These are phyloP conservation scores for Turnera subulata DNA, from an alignment of 345 rosid species.

Conservation along the genomic window DNA sequence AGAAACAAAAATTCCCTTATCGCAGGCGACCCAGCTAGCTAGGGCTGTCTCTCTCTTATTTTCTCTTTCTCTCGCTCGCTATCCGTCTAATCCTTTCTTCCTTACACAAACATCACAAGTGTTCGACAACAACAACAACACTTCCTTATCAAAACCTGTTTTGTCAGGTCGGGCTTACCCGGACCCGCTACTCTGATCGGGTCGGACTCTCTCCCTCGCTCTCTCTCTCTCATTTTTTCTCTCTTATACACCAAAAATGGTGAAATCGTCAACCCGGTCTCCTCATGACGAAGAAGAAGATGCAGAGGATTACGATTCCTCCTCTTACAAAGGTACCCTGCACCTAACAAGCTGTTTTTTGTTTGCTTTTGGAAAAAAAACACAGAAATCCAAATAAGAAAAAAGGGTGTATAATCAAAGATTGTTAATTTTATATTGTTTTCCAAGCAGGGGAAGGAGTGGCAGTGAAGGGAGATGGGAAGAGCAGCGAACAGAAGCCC, in stretches of 20 bases:
- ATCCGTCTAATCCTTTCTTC: too few species aligned
- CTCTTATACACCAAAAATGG: constrained; percentile 38
- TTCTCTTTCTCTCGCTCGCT: neutral
- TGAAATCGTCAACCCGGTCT: constrained; percentile 41
- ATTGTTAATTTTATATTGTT: neutral
- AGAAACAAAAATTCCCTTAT: too few species aligned
- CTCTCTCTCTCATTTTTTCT: neutral
- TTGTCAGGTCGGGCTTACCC: too few species aligned
- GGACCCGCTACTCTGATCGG: too few species aligned
- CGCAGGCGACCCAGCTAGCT: too few species aligned
- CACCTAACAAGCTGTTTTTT: neutral
- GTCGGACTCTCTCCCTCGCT: too few species aligned
- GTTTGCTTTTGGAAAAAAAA: constrained; percentile 5
- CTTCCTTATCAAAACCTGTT: neutral
- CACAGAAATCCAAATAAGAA: too few species aligned
- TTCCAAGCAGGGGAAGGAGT: constrained; percentile 22
- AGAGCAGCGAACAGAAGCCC: constrained; percentile 35
- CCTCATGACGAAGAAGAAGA: constrained; percentile 49
- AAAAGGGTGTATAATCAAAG: neutral
- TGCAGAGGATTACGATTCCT: constrained; percentile 42
- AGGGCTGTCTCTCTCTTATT: neutral
- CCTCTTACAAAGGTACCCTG: constrained; percentile 36
- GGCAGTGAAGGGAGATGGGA: constrained; percentile 33
- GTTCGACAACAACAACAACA: too few species aligned
- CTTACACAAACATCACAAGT: too few species aligned